Evolutionary conservation across 1,284 basidiomycete species (phyloP), one percentile per base, ranked within the genome.

Genomic region (Kwoniella shivajii): DNA sequence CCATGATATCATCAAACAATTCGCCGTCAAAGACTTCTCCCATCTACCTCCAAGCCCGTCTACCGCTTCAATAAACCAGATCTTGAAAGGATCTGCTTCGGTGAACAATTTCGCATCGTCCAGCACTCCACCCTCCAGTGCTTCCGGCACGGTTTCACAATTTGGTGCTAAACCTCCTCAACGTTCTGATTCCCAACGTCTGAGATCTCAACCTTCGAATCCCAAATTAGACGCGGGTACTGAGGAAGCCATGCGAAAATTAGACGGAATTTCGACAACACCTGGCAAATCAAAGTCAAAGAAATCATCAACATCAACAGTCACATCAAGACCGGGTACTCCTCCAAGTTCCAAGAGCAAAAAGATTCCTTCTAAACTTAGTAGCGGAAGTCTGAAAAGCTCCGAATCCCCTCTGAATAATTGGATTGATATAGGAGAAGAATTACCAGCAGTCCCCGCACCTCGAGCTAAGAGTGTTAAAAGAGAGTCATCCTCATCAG

Each of bases 401-500:
- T 54, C 54, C 27, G 67, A 63, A 6, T 71, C 68, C 1, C 71
- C 72, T 0, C 44, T 73, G 22, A 64, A 55, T 56, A 65, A 59
- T 37, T 75, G 73, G 73, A 56, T 67, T 14, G 70, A 74, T 34
- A 43, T 71, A 5, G 60, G 58, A 6, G 64, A 65, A 16, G 70
- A 69, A 22, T 22, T 68, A 3, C 59, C 61, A 2, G 54, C 45
- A 13, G 57, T 58, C 5, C 61, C 61, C n/a, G 34, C 56, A 6
- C 51, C 52, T 6, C 26, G 38, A 27, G 9, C 18, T 9, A 39
- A 41, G 33, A 26, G 34, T 30, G 26, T 45, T 27, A 94, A 95
- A 77, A 87, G 91, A 51, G 88, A 88, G 56, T 95, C 92, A 13
- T 94, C 92, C 10, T 92, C 90, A 3, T 94, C 92, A 2, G 89